phyloP scores from a whole-genome alignment of 163 green algal species.

The Chlamydomonas reinhardtii region DNA sequence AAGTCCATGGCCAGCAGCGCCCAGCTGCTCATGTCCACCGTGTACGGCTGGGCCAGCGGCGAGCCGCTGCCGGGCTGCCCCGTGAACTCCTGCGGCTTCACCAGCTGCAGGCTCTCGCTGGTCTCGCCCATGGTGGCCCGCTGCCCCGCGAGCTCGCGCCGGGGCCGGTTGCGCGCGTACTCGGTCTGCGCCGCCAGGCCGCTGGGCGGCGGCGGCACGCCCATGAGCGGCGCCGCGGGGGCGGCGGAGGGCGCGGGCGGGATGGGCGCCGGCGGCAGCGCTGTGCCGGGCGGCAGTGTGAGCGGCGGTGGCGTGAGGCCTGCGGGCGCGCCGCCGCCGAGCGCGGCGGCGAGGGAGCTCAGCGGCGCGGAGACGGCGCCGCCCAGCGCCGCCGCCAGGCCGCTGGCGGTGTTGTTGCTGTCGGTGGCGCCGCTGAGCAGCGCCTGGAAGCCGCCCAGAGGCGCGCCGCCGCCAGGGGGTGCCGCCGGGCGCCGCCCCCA shows the following conservation, averaged over 20 bases:
- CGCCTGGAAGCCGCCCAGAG: slow-evolving; percentile 19
- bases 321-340: no score
- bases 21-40: slow-evolving; percentile 63
- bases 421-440: slow-evolving; percentile 7
- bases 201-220: not conserved
- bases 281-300: not conserved
- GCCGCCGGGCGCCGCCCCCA: not conserved
- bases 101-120: slow-evolving; percentile 77
- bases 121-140: slow-evolving; percentile 62
- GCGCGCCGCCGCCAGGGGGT: not conserved
- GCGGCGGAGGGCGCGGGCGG: not conserved
- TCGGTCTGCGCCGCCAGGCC: slow-evolving; percentile 60
- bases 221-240: not conserved
- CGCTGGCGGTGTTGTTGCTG: not conserved
- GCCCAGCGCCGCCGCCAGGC: not conserved
- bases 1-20: slow-evolving; percentile 82
- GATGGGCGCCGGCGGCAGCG: no score
- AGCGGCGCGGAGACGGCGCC: not conserved
- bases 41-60: slow-evolving; percentile 75
- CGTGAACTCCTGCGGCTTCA: slow-evolving; percentile 71
- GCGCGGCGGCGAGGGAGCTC: no score
- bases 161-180: slow-evolving; percentile 74
- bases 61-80: slow-evolving; percentile 65
- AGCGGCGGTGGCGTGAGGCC: not conserved
- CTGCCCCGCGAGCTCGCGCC: slow-evolving; percentile 57